phyloP scores from a whole-genome alignment of 1,284 basidiomycete species.

The Xerocomus amazonicus region DNA sequence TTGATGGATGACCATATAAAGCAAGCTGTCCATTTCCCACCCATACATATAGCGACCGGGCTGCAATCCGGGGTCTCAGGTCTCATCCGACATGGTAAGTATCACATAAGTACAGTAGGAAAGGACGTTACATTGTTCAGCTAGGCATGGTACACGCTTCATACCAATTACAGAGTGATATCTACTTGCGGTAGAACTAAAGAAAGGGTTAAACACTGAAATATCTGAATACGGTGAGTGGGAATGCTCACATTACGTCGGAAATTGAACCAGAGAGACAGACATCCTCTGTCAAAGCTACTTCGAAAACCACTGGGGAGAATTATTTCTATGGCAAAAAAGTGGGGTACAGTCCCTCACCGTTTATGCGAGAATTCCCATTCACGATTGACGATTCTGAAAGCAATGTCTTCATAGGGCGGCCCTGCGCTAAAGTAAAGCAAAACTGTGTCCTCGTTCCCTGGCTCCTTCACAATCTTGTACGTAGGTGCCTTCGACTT shows the following conservation, averaged over 20 bases:
- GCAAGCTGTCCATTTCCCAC: conserved; percentile 6
- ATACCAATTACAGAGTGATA: conserved; percentile 9
- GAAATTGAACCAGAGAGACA: conserved; percentile 87
- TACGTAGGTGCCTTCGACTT: conserved; percentile 96
- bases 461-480: conserved; percentile 86
- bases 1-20: conserved; percentile 12
- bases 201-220: conserved; percentile 14
- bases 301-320: conserved; percentile 71
- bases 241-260: conserved; percentile 68
- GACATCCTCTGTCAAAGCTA: conserved; percentile 81
- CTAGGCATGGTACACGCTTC: conserved; percentile 15
- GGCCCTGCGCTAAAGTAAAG: conserved; percentile 95
- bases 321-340: conserved; percentile 11
- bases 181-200: conserved; percentile 71
- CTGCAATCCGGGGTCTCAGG: no score
- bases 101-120: conserved; percentile 7
- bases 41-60: neutral
- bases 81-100: conserved; percentile 15
- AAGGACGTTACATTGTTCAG: conserved; percentile 27
- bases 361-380: conserved; percentile 99
- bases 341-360: conserved; percentile 37
- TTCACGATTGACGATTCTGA: conserved; percentile 94
- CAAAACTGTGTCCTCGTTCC: conserved; percentile 92
- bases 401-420: conserved; percentile 98
- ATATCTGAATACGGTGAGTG: neutral